Evolutionary conservation across 2,329 filamentous ascomycete species (phyloP), one percentile per base, ranked within the genome.

Genomic region (Xylariales sp.): DNA sequence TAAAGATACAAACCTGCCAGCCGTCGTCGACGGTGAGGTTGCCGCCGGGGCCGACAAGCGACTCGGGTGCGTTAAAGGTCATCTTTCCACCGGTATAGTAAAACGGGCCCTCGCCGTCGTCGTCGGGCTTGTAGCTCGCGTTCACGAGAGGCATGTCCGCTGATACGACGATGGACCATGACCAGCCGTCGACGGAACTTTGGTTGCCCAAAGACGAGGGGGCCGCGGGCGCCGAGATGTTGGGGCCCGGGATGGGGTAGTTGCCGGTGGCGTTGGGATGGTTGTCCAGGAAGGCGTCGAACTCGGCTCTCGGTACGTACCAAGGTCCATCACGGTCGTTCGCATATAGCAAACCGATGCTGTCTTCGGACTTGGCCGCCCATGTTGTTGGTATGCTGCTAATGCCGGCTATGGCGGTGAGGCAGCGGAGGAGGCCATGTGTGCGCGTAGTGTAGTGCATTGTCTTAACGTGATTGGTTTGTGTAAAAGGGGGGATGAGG

Each of bases 91-190:
- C 46, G 3, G 18, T 28, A 10, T 49, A 30, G 46, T 28, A 49
- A 12, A 49, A 49, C 10, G 18, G 18, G 46, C 46, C 28, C 46
- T 30, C 1, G 23, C 28, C 28, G 18, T 23, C 46, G 18, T 28
- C 10, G 10, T 49, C 18, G 18, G 46, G 18, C 28, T 3, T 5
- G 2, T 14, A 1, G 28, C 10, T 28, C 9, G 46, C 7, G 46
- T 49, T 23, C 4, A 10, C 23, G 23, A 49, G 46, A 9, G 46
- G 18, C 5, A 61, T 3, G 23, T 61, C 57, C 12, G 57, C 57
- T 1, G 57, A 45, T 23, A 61, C 46, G 3, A 10, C 18, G 34
- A 61, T 61, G 23, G 46, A 52, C 46, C 57, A 61, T n/a, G 34
- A 52, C 57, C 57, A 61, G 34, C 48, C 32, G 18, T 43, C 34